These are phyloP conservation scores for Penicillium arizonense DNA, from an alignment of 495 filamentous ascomycete genomes.

Conservation along the genomic window DNA sequence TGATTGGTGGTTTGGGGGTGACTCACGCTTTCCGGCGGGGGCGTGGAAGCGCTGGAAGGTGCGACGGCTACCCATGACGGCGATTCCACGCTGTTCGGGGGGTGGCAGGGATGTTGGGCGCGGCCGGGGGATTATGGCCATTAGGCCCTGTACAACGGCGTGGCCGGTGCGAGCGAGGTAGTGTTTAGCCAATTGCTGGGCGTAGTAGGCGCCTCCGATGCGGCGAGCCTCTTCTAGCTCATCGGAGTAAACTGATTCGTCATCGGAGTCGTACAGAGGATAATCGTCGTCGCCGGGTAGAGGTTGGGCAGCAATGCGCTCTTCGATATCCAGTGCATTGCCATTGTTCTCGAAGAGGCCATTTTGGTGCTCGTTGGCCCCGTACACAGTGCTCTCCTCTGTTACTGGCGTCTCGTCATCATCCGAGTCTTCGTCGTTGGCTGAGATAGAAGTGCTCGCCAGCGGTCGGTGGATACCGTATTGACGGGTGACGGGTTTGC, in stretches of 20 bases:
- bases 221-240: constrained; percentile 70
- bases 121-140: constrained; percentile 57
- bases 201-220: constrained; percentile 70
- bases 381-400: constrained; percentile 3
- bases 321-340: constrained; percentile 70
- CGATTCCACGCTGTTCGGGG: constrained; percentile 44
- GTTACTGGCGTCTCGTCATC: constrained; percentile 49
- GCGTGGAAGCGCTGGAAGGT: constrained; percentile 72
- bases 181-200: constrained; percentile 51
- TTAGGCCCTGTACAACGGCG: constrained; percentile 43
- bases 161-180: constrained; percentile 40
- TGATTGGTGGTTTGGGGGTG: neutral
- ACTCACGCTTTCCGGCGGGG: constrained; percentile 79
- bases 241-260: constrained; percentile 67
- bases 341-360: constrained; percentile 41
- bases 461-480: constrained; percentile 85
- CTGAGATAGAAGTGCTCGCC: constrained; percentile 70
- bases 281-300: constrained; percentile 65
- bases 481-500: constrained; percentile 79
- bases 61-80: constrained; percentile 50
- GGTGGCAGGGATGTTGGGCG: constrained; percentile 58
- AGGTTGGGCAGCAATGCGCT: constrained; percentile 63
- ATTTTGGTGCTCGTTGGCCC: constrained; percentile 15
- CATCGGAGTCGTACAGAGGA: constrained; percentile 89
- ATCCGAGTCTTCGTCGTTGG: constrained; percentile 67